phyloP scores from a whole-genome alignment of 2,329 filamentous ascomycete genomes.

The Alternaria sp. region DNA sequence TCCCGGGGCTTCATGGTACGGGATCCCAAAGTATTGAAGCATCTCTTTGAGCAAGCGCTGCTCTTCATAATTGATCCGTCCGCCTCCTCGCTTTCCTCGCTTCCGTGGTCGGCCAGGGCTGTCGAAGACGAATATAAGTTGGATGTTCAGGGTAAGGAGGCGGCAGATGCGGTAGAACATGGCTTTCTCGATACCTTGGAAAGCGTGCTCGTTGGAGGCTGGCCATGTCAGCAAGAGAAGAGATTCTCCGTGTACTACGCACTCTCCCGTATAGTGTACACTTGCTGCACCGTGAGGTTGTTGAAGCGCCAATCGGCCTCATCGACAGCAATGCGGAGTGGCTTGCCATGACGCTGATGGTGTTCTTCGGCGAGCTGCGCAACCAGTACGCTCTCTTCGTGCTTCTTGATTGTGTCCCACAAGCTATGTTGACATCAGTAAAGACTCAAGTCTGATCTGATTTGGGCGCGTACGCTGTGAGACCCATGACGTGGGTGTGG shows the following conservation, averaged over 20 bases:
- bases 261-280: conserved; percentile 50
- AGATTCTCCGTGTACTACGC: conserved; percentile 1
- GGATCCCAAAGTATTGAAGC: conserved; percentile 53
- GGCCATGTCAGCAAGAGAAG: not conserved
- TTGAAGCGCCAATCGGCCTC: conserved; percentile 57
- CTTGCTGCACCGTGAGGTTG: conserved; percentile 51
- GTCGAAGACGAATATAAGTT: conserved; percentile 65
- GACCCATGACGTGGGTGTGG: conserved; percentile 30
- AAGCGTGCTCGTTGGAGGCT: conserved; percentile 43
- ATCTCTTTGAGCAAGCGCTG: conserved; percentile 48
- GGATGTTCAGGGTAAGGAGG: conserved; percentile 60
- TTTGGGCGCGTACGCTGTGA: conserved; percentile 27
- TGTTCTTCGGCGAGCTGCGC: conserved; percentile 53
- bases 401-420: conserved; percentile 52
- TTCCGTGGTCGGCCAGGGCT: conserved; percentile 57
- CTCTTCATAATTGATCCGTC: conserved; percentile 47
- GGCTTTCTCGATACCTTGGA: conserved; percentile 54
- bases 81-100: conserved; percentile 39
- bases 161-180: conserved; percentile 56
- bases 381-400: conserved; percentile 46
- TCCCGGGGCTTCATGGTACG: conserved; percentile 56
- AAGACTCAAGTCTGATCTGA: not conserved
- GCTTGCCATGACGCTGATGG: conserved; percentile 45
- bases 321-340: conserved; percentile 55
- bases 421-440: conserved; percentile 32